Percentiles rank a stretch among this genome's conserved stretches.
Conservation (phyloP, 2,329 filamentous ascomycete species). For the Fusarium mangiferae region DNA sequence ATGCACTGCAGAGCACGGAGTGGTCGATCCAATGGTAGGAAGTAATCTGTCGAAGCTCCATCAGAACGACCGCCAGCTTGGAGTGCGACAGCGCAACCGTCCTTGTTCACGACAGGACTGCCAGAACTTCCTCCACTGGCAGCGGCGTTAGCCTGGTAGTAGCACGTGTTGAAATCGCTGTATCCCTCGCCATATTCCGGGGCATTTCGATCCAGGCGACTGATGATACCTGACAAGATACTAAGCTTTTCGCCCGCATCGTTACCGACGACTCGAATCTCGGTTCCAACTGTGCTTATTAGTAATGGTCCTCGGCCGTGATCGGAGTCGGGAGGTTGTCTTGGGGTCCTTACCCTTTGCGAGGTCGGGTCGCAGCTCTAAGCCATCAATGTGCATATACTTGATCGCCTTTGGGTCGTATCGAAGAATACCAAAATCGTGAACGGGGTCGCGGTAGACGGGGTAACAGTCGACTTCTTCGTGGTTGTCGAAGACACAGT, state of each 20-base stretch:
- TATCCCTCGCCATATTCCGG: slow-evolving; percentile 98
- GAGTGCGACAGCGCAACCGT: slow-evolving; percentile 89
- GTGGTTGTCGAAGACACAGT: slow-evolving; percentile 98
- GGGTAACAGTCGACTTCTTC: slow-evolving; percentile 96
- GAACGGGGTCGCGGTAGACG: slow-evolving; percentile 96
- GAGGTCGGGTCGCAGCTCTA: slow-evolving; percentile 84
- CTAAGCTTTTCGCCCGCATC: slow-evolving; percentile 98
- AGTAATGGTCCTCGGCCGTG: slow-evolving; percentile 6
- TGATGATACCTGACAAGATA: slow-evolving; percentile 97
- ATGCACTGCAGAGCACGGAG: slow-evolving; percentile 88
- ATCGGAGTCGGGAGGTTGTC: background rate
- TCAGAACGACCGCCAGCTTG: slow-evolving; percentile 95
- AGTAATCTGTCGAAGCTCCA: slow-evolving; percentile 97
- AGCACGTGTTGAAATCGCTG: slow-evolving; percentile 95
- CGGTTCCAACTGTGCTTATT: slow-evolving; percentile 74
- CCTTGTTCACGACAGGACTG: slow-evolving; percentile 95
- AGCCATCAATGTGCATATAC: slow-evolving; percentile 89
- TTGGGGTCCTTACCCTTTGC: slow-evolving; percentile 67
- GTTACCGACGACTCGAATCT: slow-evolving; percentile 97
- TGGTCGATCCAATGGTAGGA: slow-evolving; percentile 91
- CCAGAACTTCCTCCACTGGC: slow-evolving; percentile 98
- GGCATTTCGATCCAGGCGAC: slow-evolving; percentile 93
- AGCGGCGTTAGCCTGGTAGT: slow-evolving; percentile 97
- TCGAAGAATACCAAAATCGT: slow-evolving; percentile 96
- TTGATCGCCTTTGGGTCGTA: slow-evolving; percentile 97